These are phyloP conservation scores for Periconia sp. DNA, from an alignment of 2,329 filamentous ascomycete species.

Conservation along the genomic window DNA sequence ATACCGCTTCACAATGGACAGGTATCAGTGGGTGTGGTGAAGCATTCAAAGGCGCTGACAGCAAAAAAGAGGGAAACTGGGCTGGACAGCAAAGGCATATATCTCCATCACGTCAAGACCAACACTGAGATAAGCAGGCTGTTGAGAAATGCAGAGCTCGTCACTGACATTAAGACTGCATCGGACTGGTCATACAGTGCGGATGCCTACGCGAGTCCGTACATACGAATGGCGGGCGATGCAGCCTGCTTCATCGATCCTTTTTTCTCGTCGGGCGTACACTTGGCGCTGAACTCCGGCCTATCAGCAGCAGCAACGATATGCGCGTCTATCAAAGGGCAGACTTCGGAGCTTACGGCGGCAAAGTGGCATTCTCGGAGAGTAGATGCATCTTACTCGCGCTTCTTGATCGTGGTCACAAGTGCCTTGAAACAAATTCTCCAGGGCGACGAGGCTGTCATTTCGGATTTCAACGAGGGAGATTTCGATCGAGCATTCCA, in stretches of 20 bases:
- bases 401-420: conserved; percentile 50
- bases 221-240: conserved; percentile 49
- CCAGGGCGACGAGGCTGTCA: conserved; percentile 41
- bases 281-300: conserved; percentile 47
- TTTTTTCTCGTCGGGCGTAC: conserved; percentile 52
- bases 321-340: conserved; percentile 40
- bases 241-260: conserved; percentile 55
- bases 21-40: conserved; percentile 4
- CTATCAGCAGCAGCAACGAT: conserved; percentile 53
- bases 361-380: conserved; percentile 49
- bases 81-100: not conserved
- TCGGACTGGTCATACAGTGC: conserved; percentile 22
- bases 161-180: conserved; percentile 4
- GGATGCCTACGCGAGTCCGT: conserved; percentile 43
- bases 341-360: conserved; percentile 38
- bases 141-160: not conserved
- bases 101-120: not conserved
- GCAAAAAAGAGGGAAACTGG: not conserved
- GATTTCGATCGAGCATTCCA: conserved; percentile 49
- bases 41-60: not conserved
- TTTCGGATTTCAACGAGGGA: conserved; percentile 47
- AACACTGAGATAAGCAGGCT: not conserved
- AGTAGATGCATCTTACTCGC: conserved; percentile 48
- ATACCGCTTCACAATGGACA: conserved; percentile 54
- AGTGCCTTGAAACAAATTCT: conserved; percentile 47